Base-by-base conservation (phyloP, 2,329 filamentous ascomycete genomes). In the Zarea fungicola region DNA sequence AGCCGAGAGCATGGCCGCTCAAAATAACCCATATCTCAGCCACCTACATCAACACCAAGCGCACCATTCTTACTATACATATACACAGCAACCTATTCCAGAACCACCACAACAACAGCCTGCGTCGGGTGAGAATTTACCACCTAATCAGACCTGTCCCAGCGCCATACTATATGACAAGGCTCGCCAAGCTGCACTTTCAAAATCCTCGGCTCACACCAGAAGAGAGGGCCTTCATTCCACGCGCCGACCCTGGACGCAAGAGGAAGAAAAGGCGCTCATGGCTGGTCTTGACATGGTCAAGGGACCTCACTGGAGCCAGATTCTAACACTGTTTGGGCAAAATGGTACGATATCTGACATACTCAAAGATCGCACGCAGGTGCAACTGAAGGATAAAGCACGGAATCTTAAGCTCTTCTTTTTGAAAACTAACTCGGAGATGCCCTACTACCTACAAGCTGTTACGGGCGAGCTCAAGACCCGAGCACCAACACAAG, bases 321-420 rank as follows among this genome's bases (percentile, higher is more conserved):
- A 95, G 62, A 96, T 96, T 40, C 73, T 96, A 11, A 84, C 84
- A 2, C 19, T 95, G 35, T 95, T 92, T 62, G 90, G 90, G 1
- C 78, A 81, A 0, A 86, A 85, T 35, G 90, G 90, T 5, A 86
- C 84, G 0, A 80, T 92, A 21, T 91, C 83, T 40, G 85, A 92
- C 57, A 86, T 92, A 21, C 75, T 95, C 18, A 92, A 91, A 57
- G 90, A 95, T 62, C 80, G 89, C 28, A 95, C 90, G 37, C 89
- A 96, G 61, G 90, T 96, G 1, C 90, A 95, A 62, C 74, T 95
- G 11, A 96, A 96, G 65, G 89, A 96, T 62, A 96, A 96, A 66
- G 89, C 89, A 1, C 77, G 89, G 42, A 96, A 96, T 55, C 69
- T 95, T 42, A 96, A 95, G 65, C 70, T 96, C 0, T 95, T 93